phyloP scores from a whole-genome alignment of 2,329 filamentous ascomycete species.

The Lachnellula subtilissima region DNA sequence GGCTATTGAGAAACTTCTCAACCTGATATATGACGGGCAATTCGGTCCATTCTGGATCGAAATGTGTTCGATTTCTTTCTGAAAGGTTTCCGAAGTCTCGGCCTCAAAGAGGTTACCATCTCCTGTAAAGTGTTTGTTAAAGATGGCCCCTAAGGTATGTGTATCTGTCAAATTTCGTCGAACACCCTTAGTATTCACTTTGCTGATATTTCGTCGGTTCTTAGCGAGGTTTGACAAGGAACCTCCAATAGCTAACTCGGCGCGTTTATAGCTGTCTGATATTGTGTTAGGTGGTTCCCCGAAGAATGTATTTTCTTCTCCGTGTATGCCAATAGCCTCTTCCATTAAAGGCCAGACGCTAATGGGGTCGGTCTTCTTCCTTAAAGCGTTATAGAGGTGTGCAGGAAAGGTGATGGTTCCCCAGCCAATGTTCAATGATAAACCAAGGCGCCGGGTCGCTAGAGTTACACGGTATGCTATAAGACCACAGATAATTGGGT shows the following conservation, averaged over 20 bases:
- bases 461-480: slow-evolving; percentile 1
- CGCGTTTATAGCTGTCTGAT: slow-evolving; percentile 2
- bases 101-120: neutral
- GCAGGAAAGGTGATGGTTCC: neutral
- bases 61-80: neutral
- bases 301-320: slow-evolving; percentile 4
- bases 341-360: slow-evolving; percentile 8
- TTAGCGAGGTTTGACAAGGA: slow-evolving; percentile 1
- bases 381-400: neutral
- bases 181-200: neutral
- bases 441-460: neutral
- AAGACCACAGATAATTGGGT: slow-evolving; percentile 13
- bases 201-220: neutral
- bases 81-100: neutral
- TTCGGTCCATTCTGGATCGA: neutral
- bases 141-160: neutral
- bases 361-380: neutral
- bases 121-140: neutral
- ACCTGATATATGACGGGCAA: slow-evolving; percentile 3
- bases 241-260: neutral
- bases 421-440: neutral
- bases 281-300: slow-evolving; percentile 1
- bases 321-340: neutral
- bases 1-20: slow-evolving; percentile 6
- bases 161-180: neutral